Base-by-base conservation (phyloP, 164 flowering plant species). In the Vitis rupestris region DNA sequence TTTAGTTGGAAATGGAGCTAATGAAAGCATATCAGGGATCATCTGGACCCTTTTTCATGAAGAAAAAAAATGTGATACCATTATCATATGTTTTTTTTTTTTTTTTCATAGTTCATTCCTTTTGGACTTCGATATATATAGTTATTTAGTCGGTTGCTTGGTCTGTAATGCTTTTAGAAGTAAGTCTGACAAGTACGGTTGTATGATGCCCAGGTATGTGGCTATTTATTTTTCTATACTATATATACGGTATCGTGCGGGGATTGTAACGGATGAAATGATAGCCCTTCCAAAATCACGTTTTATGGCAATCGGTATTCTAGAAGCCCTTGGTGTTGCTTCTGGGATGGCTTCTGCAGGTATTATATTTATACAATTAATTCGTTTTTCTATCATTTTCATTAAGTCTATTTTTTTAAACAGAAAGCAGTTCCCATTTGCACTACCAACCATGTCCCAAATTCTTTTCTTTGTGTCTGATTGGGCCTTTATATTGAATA, bases 331-430 rank as follows among this genome's bases (percentile, higher is more conserved):
- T 70, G 96, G 98, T 59, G 82, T 88, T 69, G 93, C 89, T 65
- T 66, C 86, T 70, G 96, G 96, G 9, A 93, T 90, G 98, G 70
- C 89, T 72, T 66, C 96, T 74, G 96, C 85, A 82, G 98, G 98
- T 93, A 84, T 55, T 8, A 13, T 19, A 10, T 30, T 19, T 50
- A 13, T 67, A 3, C 7, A 37, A 37, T 37, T 37, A 37, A 23
- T 23, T 23, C 27, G 27, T 23, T 23, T 23, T 23, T 23, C 27
- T 23, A 1, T 23, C 27, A 23, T 23, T 23, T 23, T 23, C 27
- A 23, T 23, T 23, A 23, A 23, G 27, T 23, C 27, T 1, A 23
- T 23, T 23, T 23, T 23, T 1, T 23, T 23, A 23, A 23, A 23
- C 2, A 23, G 27, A 23, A 23, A 23, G 27, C 27, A 23, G 27